Base-by-base conservation (phyloP, 768 basidiomycete species). In the Lactarius sp. region DNA sequence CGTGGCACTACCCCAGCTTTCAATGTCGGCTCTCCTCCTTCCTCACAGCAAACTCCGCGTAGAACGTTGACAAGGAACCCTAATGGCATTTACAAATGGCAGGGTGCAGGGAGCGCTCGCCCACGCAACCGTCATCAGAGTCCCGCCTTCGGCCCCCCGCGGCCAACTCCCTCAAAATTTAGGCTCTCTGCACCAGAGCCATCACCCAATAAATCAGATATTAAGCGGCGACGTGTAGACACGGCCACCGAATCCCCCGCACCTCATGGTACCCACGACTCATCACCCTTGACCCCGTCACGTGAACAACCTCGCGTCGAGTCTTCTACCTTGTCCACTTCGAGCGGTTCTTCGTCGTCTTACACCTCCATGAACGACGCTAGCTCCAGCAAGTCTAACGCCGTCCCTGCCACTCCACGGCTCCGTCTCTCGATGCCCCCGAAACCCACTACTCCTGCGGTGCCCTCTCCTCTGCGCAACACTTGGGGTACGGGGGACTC, bases 401-500 rank as follows among this genome's bases (percentile, higher is more conserved):
- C 54, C 1, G 55, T 66, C 1, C 53, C 66, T 49, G 37, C 71
- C 37, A 64, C 71, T 22, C 68, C 70, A 16, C 69, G 70, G 6
- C 58, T 69, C 8, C 71, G 71, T 34, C 69, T 71, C 7, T 66
- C 67, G 36, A 66, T 68, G n/a, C 62, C 70, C 8, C 58, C 68
- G 42, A 86, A 86, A 67, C 81, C 80, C 6, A 86, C 86, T 18
- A 74, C 80, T 1, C 90, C 90, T 6, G 81, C 80, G 13, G 74
- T 83, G 8, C 88, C 90, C 16, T 92, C 89, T 10, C 90, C 90
- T 31, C 76, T 92, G 50, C 82, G 90, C 6, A 86, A 92, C 68
- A 79, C 87, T 3, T 91, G 89, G 89, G 76, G 79, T 18, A 76
- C 78, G 50, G 74, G 73, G 37, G 80, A 78, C 54, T 71, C 73